Percentiles rank a stretch among this genome's conserved stretches.
Conservation (phyloP, 306 rosid genomes). For the Cucurbita moschata region DNA sequence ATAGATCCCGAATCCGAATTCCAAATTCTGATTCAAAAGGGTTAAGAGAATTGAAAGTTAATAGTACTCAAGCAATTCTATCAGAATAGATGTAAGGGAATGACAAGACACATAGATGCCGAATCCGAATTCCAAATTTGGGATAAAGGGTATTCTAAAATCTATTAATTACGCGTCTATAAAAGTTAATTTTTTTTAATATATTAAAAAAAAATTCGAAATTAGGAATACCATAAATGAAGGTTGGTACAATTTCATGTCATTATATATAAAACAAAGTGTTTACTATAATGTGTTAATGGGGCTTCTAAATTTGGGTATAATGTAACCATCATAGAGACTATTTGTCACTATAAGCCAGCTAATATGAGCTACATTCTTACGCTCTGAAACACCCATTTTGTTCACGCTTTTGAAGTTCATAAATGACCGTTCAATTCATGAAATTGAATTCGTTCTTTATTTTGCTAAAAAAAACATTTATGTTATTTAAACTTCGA, state of each 20-base stretch:
- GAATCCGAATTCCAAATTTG: too few species aligned
- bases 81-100: too few species aligned
- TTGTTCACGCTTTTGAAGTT: neutral
- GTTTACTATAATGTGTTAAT: neutral
- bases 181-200: too few species aligned
- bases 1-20: too few species aligned
- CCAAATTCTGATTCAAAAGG: too few species aligned
- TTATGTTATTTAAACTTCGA: too few species aligned
- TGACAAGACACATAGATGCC: too few species aligned
- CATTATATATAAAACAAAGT: neutral
- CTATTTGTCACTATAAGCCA: conserved; percentile 1
- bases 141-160: too few species aligned
- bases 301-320: conserved; percentile 1
- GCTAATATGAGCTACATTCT: neutral
- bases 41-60: too few species aligned
- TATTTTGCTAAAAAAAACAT: too few species aligned
- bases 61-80: too few species aligned
- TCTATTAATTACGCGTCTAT: too few species aligned
- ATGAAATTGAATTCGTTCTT: neutral
- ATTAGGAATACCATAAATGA: neutral
- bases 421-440: neutral
- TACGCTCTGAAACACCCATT: neutral
- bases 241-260: neutral
- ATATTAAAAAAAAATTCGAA: neutral
- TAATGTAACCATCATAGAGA: neutral